Conservation (phyloP, 139 green algal genomes). For the Edaphochlamys debaryana region DNA sequence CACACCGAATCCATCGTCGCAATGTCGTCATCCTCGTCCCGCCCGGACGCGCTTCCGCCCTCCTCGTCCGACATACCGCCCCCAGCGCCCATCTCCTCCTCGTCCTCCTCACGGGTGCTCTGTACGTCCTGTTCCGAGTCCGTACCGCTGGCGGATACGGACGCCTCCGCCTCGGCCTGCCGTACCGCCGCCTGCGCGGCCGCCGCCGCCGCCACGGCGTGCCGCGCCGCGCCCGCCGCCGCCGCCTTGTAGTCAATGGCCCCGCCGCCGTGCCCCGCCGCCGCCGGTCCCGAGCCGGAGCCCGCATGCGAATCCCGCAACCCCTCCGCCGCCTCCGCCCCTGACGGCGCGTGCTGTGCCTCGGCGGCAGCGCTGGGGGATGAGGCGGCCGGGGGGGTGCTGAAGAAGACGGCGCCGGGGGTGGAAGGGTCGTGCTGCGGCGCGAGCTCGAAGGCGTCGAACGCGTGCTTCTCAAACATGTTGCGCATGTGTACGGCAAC, state of each 20-base stretch:
- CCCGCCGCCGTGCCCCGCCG: neutral
- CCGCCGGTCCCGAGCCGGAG: neutral
- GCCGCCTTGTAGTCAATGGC: neutral
- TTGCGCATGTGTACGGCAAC: conserved; percentile 64
- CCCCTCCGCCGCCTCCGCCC: no score
- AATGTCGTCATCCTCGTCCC: neutral
- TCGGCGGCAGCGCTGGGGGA: conserved; percentile 3
- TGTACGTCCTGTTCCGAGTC: neutral
- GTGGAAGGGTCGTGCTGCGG: conserved; percentile 49
- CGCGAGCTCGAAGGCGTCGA: conserved; percentile 49
- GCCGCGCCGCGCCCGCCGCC: no score
- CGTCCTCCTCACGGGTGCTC: neutral
- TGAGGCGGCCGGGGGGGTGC: neutral
- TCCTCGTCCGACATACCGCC: neutral
- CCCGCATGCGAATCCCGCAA: no score
- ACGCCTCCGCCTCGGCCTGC: neutral
- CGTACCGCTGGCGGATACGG: no score
- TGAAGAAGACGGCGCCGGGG: conserved; percentile 3
- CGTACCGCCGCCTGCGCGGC: neutral
- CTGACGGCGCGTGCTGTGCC: neutral
- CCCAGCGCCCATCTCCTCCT: neutral
- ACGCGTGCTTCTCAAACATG: conserved; percentile 61
- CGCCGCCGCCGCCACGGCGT: no score
- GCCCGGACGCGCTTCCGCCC: neutral
- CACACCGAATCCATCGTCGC: conserved; percentile 22